Conservation (phyloP, 2,329 filamentous ascomycete genomes). For the Colletotrichum gloeosporioides region DNA sequence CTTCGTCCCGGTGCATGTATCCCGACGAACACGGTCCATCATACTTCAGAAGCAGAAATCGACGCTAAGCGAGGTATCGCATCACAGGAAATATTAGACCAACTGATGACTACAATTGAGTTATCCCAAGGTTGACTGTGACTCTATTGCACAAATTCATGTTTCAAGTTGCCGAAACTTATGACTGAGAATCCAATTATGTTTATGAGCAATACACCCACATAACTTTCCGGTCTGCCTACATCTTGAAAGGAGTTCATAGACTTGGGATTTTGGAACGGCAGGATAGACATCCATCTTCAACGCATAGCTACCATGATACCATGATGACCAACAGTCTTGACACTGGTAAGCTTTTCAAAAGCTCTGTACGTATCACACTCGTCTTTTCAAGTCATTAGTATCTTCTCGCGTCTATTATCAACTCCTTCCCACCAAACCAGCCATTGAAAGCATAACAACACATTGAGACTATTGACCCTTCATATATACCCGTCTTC, state of each 20-base stretch:
- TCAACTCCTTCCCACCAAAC: neutral
- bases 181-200: neutral
- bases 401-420: neutral
- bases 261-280: neutral
- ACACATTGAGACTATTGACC: rapidly evolving
- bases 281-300: neutral
- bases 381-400: neutral
- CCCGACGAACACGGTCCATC: neutral
- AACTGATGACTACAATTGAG: neutral
- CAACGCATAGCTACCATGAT: too few relatives aligned
- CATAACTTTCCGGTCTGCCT: neutral
- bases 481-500: neutral
- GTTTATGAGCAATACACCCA: rapidly evolving
- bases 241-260: neutral
- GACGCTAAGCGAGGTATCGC: neutral
- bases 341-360: neutral
- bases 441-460: neutral
- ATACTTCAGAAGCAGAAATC: neutral
- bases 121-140: neutral
- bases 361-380: rapidly evolving
- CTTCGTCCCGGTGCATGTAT: neutral
- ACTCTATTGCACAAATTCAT: neutral
- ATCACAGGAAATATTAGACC: neutral
- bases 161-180: neutral
- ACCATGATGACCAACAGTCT: neutral